A percentile compares a stretch with the other conserved stretches of the same genome.
Evolutionary conservation across 2,329 filamentous ascomycete species (phyloP).

Genomic region (Plectosphaerella sp.): DNA sequence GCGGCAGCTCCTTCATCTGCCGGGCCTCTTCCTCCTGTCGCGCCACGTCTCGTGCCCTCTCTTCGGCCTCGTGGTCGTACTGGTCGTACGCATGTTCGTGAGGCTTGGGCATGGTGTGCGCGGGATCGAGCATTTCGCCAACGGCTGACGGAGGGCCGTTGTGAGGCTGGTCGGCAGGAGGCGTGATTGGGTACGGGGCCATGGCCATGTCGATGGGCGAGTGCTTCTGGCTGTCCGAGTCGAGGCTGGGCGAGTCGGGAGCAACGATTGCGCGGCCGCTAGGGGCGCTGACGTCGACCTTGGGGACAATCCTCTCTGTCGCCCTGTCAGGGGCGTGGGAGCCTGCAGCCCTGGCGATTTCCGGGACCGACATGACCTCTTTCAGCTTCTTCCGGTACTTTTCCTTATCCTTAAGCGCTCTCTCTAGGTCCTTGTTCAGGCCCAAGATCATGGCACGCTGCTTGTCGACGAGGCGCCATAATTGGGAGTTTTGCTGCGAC

Average conservation of each 20-base stretch:
- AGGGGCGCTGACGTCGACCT: conserved; percentile 19
- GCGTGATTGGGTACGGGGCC: conserved; percentile 62
- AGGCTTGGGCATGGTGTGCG: conserved; percentile 55
- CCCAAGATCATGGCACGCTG: conserved; percentile 91
- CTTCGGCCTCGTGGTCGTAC: conserved; percentile 51
- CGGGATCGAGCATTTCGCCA: conserved; percentile 48
- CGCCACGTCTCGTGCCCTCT: conserved; percentile 38
- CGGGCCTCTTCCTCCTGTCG: conserved; percentile 40
- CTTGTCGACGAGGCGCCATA: conserved; percentile 96
- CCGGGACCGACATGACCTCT: conserved; percentile 52
- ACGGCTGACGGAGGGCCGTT: conserved; percentile 38
- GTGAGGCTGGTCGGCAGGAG: conserved; percentile 46
- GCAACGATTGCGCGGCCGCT: conserved; percentile 26
- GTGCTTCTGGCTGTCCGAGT: conserved; percentile 45
- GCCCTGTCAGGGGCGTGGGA: background rate
- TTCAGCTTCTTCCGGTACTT: conserved; percentile 88
- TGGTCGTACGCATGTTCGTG: conserved; percentile 55
- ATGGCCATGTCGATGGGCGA: conserved; percentile 56
- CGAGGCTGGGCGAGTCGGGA: conserved; percentile 44
- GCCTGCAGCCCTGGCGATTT: conserved; percentile 23
- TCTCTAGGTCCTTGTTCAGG: conserved; percentile 90
- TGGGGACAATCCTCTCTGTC: conserved; percentile 10
- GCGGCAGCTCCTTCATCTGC: conserved; percentile 40
- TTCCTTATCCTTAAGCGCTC: conserved; percentile 89
- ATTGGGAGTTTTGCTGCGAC: conserved; percentile 81